Base-by-base conservation (phyloP, 1,284 basidiomycete genomes). In the Coniferiporia sulphurascens region DNA sequence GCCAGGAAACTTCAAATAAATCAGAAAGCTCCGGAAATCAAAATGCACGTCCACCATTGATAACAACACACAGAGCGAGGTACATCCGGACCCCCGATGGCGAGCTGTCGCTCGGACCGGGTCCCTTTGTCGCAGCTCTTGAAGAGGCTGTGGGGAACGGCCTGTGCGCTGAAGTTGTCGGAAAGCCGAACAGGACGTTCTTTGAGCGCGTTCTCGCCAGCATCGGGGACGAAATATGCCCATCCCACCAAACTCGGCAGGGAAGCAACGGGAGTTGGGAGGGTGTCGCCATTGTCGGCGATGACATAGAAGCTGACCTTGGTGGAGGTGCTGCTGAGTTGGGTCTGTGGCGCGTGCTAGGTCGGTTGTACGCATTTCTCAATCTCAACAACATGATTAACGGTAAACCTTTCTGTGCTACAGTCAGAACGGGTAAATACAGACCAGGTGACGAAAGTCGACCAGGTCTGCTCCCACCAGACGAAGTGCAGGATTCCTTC, bases 381-480 rank as follows among this genome's bases (percentile, higher is more conserved):
- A 50, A 52, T 48, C 62, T 51, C 59, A 36, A 52, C n/a, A n/a
- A 41, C 35, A 32, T 57, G 45, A 49, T 59, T 58, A 59, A 32
- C 58, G 43, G 19, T 45, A 49, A 48, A 43, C 13, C 27, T 8
- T 32, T 34, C 6, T 17, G 7, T 48, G 56, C 45, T 35, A 12
- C 60, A 85, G 84, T 85, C 51, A 77, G 76, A 64, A 85, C 85
- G 4, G 86, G 85, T 10, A 87, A 87, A 64, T 87, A 86, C 66
- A 74, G 84, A 13, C 19, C 69, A 5, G 84, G 83, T 4, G 84
- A 86, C 64, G 85, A 87, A 67, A 62, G 44, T 1, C 72, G 70
- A 51, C 56, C 64, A 22, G 75, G 74, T 0, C 61, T 70, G 0
- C 59, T 67, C 10, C 74, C 78, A 12, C 83, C 83, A 0, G 80